Evolutionary conservation across 805 yeast genomes (phyloP).

Genomic region (Yamadazyma scolyti): DNA sequence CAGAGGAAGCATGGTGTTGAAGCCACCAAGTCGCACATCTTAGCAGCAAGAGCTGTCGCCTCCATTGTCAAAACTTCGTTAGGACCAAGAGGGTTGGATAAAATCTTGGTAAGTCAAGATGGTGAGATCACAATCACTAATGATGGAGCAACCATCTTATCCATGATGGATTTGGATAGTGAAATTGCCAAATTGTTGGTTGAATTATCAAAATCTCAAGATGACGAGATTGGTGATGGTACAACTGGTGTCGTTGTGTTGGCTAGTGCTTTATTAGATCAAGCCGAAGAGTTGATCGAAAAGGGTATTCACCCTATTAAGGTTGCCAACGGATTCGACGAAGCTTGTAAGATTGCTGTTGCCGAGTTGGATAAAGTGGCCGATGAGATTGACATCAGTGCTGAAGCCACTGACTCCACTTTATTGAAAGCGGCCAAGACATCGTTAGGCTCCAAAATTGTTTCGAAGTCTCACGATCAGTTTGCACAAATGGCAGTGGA

Average conservation of each 20-base stretch:
- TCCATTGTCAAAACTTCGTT: constrained; percentile 86
- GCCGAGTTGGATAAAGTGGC: constrained; percentile 70
- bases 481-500: constrained; percentile 98
- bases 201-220: constrained; percentile 91
- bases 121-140: constrained; percentile 98
- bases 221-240: constrained; percentile 98
- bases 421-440: constrained; percentile 91
- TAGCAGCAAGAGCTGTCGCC: constrained; percentile 94
- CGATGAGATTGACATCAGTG: constrained; percentile 54
- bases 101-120: constrained; percentile 90
- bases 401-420: constrained; percentile 49
- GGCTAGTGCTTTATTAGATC: constrained; percentile 91
- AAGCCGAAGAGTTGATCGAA: constrained; percentile 90
- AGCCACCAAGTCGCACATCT: constrained; percentile 72
- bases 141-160: constrained; percentile 95
- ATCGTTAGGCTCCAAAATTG: constrained; percentile 92
- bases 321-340: constrained; percentile 95
- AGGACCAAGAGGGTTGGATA: constrained; percentile 98
- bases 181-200: constrained; percentile 95
- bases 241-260: constrained; percentile 98
- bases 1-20: constrained; percentile 54
- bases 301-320: constrained; percentile 97
- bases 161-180: constrained; percentile 94
- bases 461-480: constrained; percentile 87
- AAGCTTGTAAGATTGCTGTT: constrained; percentile 91